These are phyloP conservation scores for Cerrena zonata DNA, from an alignment of 1,284 basidiomycete species.

Conservation along the genomic window DNA sequence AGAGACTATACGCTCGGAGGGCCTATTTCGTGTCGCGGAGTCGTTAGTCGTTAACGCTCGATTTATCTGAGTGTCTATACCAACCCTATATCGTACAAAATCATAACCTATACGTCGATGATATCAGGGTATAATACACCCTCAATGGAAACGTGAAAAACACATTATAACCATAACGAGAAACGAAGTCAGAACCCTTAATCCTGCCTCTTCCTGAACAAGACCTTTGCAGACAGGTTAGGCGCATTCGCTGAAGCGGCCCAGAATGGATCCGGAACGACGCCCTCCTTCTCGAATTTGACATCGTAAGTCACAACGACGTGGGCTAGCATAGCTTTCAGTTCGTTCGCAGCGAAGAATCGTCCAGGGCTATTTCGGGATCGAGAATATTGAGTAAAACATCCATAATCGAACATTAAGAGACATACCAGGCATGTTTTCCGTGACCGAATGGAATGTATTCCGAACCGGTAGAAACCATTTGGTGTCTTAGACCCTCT, in stretches of 20 bases:
- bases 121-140: too few relatives aligned
- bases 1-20: too few relatives aligned
- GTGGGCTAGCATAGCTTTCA: constrained; percentile 23
- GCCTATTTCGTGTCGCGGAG: too few relatives aligned
- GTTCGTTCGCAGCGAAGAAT: constrained; percentile 23
- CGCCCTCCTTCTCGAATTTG: constrained; percentile 11
- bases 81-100: too few relatives aligned
- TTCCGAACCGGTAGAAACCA: constrained; percentile 19
- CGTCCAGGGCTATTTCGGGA: constrained; percentile 22
- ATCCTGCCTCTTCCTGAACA: constrained; percentile 32
- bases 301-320: constrained; percentile 22
- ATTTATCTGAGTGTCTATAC: too few relatives aligned
- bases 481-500: constrained; percentile 20
- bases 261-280: neutral
- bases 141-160: too few relatives aligned
- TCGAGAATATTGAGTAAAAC: neutral
- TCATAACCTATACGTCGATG: too few relatives aligned
- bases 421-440: constrained; percentile 23
- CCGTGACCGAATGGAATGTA: constrained; percentile 26
- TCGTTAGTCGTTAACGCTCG: too few relatives aligned
- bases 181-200: too few relatives aligned
- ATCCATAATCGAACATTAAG: too few relatives aligned
- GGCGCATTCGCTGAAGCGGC: neutral
- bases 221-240: constrained; percentile 24
- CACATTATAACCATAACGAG: too few relatives aligned